Evolutionary conservation across 2,329 filamentous ascomycete genomes (phyloP).

Genomic region (Colletotrichum spaethianum): DNA sequence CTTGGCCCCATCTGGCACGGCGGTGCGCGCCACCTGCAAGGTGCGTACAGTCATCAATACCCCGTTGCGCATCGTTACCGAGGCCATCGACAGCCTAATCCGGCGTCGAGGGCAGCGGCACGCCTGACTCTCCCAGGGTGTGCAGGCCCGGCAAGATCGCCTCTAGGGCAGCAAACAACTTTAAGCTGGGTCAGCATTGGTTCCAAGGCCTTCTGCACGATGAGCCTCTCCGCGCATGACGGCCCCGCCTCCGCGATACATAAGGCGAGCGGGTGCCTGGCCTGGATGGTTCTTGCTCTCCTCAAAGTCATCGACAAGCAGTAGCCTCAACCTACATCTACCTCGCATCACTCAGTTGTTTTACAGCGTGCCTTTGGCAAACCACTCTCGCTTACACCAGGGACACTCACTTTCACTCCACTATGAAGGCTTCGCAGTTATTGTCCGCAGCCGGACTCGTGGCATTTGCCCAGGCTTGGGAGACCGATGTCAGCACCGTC

Average conservation of each 20-base stretch:
- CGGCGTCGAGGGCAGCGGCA: slow-evolving; percentile 8
- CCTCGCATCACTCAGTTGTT: slow-evolving; percentile 41
- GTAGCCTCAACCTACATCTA: not conserved
- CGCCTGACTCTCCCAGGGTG: slow-evolving; percentile 13
- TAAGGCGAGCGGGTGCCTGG: slow-evolving; percentile 24
- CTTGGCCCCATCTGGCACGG: slow-evolving; percentile 27
- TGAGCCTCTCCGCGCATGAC: slow-evolving; percentile 1
- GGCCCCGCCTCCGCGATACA: slow-evolving; percentile 20
- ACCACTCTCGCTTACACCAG: slow-evolving; percentile 42
- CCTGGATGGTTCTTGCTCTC: slow-evolving; percentile 1
- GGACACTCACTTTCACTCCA: slow-evolving; percentile 46
- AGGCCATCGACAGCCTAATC: slow-evolving; percentile 12
- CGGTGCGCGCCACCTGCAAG: slow-evolving; percentile 23
- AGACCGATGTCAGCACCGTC: slow-evolving; percentile 41
- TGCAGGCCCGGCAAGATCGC: not conserved
- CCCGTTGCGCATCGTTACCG: slow-evolving; percentile 19
- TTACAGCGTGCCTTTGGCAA: slow-evolving; percentile 42
- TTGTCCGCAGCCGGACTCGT: slow-evolving; percentile 51
- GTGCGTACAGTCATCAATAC: slow-evolving; percentile 31
- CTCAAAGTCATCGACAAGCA: not conserved
- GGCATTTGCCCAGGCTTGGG: slow-evolving; percentile 48
- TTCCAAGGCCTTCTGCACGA: slow-evolving; percentile 20
- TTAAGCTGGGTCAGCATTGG: slow-evolving; percentile 18
- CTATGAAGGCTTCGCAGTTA: slow-evolving; percentile 55
- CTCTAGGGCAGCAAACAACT: slow-evolving; percentile 10